Evolutionary conservation across 2,329 filamentous ascomycete species (phyloP).

Genomic region (Colletotrichum lini): DNA sequence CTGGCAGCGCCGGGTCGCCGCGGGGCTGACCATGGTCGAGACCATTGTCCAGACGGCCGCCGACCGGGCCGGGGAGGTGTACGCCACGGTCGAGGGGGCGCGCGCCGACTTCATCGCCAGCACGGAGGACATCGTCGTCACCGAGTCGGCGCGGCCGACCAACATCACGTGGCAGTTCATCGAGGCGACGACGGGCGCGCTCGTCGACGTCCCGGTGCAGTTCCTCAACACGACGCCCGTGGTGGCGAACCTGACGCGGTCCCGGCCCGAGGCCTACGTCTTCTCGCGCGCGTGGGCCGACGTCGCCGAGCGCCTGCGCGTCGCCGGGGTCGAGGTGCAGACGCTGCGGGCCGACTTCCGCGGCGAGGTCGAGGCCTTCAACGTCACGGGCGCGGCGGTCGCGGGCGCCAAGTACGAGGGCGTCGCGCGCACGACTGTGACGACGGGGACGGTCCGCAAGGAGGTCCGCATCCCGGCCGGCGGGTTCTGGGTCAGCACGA

Average conservation of each 20-base stretch:
- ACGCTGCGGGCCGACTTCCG: conserved; percentile 44
- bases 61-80: conserved; percentile 48
- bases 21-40: conserved; percentile 48
- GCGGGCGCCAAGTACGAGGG: conserved; percentile 48
- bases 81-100: conserved; percentile 46
- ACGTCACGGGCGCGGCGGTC: conserved; percentile 45
- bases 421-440: conserved; percentile 45
- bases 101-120: conserved; percentile 48
- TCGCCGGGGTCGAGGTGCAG: conserved; percentile 47
- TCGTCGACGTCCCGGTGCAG: conserved; percentile 47
- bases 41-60: conserved; percentile 49
- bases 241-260: conserved; percentile 48
- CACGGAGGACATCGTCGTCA: conserved; percentile 49
- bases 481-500: conserved; percentile 51
- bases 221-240: conserved; percentile 50
- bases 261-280: conserved; percentile 50
- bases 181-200: conserved; percentile 46
- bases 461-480: conserved; percentile 47
- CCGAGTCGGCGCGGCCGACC: conserved; percentile 45
- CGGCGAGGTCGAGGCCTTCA: conserved; percentile 49
- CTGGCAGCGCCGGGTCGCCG: conserved; percentile 49
- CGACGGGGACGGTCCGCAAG: conserved; percentile 40
- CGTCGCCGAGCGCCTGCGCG: conserved; percentile 47
- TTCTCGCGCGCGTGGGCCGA: conserved; percentile 50
- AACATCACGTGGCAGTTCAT: conserved; percentile 47